phyloP scores from a whole-genome alignment of 495 filamentous ascomycete genomes.

The Hyaloscypha variabilis region DNA sequence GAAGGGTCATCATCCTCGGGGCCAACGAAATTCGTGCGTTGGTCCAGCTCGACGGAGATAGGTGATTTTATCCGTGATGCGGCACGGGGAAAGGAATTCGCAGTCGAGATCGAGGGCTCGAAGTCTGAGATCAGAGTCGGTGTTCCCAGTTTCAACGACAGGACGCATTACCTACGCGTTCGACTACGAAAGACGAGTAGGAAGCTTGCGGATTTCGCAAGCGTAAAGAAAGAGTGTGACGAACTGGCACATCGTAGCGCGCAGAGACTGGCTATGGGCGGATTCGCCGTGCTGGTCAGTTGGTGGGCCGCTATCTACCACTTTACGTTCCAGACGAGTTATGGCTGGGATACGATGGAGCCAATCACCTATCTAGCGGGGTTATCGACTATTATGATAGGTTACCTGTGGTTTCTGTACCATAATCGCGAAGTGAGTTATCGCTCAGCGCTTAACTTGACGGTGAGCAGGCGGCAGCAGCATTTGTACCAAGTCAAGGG shows the following conservation, averaged over 20 bases:
- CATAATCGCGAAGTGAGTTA: constrained; percentile 90
- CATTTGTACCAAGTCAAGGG: constrained; percentile 74
- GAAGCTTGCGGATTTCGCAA: constrained; percentile 66
- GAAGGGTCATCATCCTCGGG: constrained; percentile 36
- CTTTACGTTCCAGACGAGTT: constrained; percentile 74
- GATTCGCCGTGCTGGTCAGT: constrained; percentile 66
- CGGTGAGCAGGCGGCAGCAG: constrained; percentile 75
- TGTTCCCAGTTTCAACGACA: constrained; percentile 85
- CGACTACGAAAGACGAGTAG: constrained; percentile 70
- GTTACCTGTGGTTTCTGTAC: constrained; percentile 93
- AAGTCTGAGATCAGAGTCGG: constrained; percentile 70
- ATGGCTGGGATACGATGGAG: constrained; percentile 92
- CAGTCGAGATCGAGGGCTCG: constrained; percentile 78
- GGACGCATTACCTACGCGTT: constrained; percentile 83
- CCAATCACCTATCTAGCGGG: constrained; percentile 88
- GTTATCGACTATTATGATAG: constrained; percentile 79
- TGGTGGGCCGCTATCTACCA: constrained; percentile 84
- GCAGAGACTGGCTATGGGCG: constrained; percentile 77
- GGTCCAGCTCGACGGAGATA: constrained; percentile 86
- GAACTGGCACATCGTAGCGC: constrained; percentile 71
- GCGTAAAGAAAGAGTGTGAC: constrained; percentile 84
- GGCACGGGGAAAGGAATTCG: constrained; percentile 79
- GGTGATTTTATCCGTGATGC: constrained; percentile 96
- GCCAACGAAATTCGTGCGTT: constrained; percentile 74
- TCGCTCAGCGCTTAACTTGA: constrained; percentile 81